Percentiles rank a stretch among this genome's conserved stretches.
These are phyloP conservation scores for Vishniacozyma victoriae DNA, from an alignment of 768 basidiomycete species.

Conservation along the genomic window DNA sequence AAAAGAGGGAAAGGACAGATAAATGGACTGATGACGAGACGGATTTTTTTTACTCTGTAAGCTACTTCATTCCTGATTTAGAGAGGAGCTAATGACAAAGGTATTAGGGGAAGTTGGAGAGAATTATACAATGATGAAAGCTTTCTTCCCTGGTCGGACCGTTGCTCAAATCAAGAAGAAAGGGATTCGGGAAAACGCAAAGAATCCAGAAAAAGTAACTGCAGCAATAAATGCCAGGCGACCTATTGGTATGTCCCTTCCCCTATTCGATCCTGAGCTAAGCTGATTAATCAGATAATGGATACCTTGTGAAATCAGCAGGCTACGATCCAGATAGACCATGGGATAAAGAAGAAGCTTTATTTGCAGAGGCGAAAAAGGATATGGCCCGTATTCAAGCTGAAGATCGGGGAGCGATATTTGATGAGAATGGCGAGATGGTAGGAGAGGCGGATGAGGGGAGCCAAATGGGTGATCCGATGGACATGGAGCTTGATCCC, in stretches of 20 bases:
- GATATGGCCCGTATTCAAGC: slow-evolving; percentile 18
- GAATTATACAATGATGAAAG: slow-evolving; percentile 28
- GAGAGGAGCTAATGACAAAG: slow-evolving; percentile 9
- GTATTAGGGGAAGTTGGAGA: slow-evolving; percentile 30
- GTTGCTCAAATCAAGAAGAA: slow-evolving; percentile 29
- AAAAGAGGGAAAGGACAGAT: slow-evolving; percentile 9
- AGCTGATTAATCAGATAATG: slow-evolving; percentile 12
- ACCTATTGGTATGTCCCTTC: slow-evolving; percentile 2
- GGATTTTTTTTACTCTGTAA: slow-evolving; percentile 35
- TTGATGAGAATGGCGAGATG: no score
- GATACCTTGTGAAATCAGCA: slow-evolving; percentile 19
- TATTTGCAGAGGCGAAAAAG: slow-evolving; percentile 17
- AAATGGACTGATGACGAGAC: slow-evolving; percentile 31
- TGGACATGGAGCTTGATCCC: no score
- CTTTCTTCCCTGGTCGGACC: slow-evolving; percentile 31
- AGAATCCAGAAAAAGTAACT: slow-evolving; percentile 27
- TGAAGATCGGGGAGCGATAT: background rate
- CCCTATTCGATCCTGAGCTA: background rate
- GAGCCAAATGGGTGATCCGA: no score
- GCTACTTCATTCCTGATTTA: slow-evolving; percentile 1
- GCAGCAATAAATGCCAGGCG: slow-evolving; percentile 19
- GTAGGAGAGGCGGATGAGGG: no score
- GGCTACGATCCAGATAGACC: slow-evolving; percentile 22
- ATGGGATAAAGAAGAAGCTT: slow-evolving; percentile 16
- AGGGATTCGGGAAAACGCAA: slow-evolving; percentile 17